These are phyloP conservation scores for Aegilops longissima DNA, from an alignment of 176 grass and related monocot genomes.

Conservation along the genomic window DNA sequence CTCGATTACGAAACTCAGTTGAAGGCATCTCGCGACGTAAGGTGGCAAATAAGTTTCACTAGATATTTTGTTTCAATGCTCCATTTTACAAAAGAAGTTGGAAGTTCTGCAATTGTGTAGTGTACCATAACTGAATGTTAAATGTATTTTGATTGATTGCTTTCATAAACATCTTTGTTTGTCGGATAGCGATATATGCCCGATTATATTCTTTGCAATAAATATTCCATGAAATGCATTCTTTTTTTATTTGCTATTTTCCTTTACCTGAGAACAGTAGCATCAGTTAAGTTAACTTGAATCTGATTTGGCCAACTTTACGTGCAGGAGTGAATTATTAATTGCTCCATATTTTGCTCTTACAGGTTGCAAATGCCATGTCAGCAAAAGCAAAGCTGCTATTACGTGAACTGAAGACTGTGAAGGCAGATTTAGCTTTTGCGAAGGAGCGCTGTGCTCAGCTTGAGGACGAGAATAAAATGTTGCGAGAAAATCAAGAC, in stretches of 20 bases:
- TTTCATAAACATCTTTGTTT: conserved; percentile 5
- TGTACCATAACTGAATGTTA: not conserved
- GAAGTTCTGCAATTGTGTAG: not conserved
- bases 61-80: conserved; percentile 39
- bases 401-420: conserved; percentile 84
- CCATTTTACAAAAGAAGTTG: conserved; percentile 3
- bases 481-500: conserved; percentile 74
- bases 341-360: conserved; percentile 9
- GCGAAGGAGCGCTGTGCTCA: conserved; percentile 92
- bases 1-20: conserved; percentile 87
- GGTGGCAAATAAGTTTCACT: conserved; percentile 80
- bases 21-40: conserved; percentile 99
- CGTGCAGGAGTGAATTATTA: conserved; percentile 5
- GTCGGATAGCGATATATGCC: not conserved
- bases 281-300: not conserved
- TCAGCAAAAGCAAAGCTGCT: conserved; percentile 98
- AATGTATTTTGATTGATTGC: conserved; percentile 20
- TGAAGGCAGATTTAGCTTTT: conserved; percentile 96
- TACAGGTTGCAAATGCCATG: conserved; percentile 97
- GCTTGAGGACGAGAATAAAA: conserved; percentile 95
- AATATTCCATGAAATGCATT: not conserved
- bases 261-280: not conserved
- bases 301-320: not conserved
- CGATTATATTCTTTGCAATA: conserved; percentile 4
- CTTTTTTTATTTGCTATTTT: not conserved